Conservation (phyloP, 108 stramenopile species). For the Nannochloropsis salina region DNA sequence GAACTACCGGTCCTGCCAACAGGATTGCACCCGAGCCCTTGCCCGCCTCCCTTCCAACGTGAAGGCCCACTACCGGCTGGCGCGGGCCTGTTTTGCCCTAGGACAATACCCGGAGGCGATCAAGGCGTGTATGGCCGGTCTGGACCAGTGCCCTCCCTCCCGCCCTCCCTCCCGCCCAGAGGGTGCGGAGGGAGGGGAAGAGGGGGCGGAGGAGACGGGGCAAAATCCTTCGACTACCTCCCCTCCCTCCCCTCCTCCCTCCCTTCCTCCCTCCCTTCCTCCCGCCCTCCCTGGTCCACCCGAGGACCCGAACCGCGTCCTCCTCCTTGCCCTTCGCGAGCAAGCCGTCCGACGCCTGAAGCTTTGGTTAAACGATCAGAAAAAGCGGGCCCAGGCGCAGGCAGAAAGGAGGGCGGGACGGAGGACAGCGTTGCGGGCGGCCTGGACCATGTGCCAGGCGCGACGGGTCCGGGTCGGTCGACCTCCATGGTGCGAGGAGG, state of each 20-base stretch:
- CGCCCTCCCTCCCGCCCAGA: not conserved
- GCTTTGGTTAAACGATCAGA: not conserved
- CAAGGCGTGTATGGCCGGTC: not conserved
- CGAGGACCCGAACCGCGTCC: not conserved
- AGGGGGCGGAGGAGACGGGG: too few relatives aligned
- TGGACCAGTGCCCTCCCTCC: not conserved
- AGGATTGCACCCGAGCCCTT: not conserved
- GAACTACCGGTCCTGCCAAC: not conserved
- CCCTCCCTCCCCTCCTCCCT: not conserved
- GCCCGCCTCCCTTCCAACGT: conserved; percentile 13
- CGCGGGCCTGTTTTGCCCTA: not conserved
- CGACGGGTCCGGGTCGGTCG: not conserved
- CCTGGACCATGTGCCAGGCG: not conserved
- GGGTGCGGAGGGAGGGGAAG: not conserved
- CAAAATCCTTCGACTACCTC: not conserved
- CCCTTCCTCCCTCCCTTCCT: not conserved
- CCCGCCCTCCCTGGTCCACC: not conserved
- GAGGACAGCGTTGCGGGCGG: not conserved
- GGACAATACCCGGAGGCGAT: not conserved
- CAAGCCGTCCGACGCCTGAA: not conserved
- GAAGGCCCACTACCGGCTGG: not conserved
- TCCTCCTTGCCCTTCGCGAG: not conserved
- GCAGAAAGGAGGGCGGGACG: not conserved
- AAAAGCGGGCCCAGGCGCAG: not conserved
- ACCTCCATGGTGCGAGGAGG: not conserved